Base-by-base conservation (phyloP, 2,329 filamentous ascomycete species). In the Fusarium sp. region DNA sequence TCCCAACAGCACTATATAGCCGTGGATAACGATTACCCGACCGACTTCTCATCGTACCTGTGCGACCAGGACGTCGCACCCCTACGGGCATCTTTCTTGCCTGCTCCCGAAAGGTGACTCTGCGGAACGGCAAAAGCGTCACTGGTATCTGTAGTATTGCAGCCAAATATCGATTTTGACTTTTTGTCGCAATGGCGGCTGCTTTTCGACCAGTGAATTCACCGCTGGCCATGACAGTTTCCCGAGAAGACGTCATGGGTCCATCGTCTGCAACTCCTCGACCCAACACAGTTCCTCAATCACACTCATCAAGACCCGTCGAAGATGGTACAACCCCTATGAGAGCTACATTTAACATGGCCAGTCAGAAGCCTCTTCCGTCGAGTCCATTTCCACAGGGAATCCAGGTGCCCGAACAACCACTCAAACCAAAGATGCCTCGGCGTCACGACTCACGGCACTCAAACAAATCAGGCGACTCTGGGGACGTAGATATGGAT, bases 401-500 rank as follows among this genome's bases (percentile, higher is more conserved):
- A 42, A 81, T 85, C 6, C 83, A 83, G 73, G 80, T 84, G 25
- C 83, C 82, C 66, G 82, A 84, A 28, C 71, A 74, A 37, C 25
- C 70, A n/a, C 76, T 82, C 72, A 78, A 85, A 74, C 75, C 85
- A 70, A 80, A 79, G 80, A 75, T 71, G 34, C 72, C 75, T 6
- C 69, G 64, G 25, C 73, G 75, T 64, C 87, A 86, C 57, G 84
- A 87, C 67, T 91, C 90, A 21, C 86, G 91, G 67, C 83, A 84
- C 57, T 88, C 90, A 12, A 83, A 82, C 66, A 87, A 87, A 67
- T 89, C 89, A n/a, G 80, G 74, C 57, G 86, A 87, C 40, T 89
- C 89, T 5, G 86, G 89, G 63, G 93, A 97, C 73, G 85, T 93
- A 25, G 90, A 93, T 63, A 93, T 94, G 87, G 91, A 91, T 41